Evolutionary conservation across 1,284 basidiomycete genomes (phyloP).

Genomic region (Fomes fomentarius): DNA sequence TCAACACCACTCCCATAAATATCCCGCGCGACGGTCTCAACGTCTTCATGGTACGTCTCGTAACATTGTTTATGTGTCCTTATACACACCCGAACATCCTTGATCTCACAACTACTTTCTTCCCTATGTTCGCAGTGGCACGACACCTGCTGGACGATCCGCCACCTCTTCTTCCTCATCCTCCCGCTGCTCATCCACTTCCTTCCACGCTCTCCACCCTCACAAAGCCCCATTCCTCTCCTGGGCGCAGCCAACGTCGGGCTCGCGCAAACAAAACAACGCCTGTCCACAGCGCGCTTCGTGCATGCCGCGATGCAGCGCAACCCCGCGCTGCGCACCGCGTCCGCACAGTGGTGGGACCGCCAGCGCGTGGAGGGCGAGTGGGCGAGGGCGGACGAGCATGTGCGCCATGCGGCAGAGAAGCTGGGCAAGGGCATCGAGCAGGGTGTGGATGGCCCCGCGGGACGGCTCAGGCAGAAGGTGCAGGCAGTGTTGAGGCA

Average conservation of each 20-base stretch:
- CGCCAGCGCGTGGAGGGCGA: conserved; percentile 54
- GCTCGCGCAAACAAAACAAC: conserved; percentile 27
- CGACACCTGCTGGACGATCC: conserved; percentile 55
- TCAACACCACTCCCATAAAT: conserved; percentile 47
- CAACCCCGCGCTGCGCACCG: conserved; percentile 48
- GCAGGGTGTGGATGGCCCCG: conserved; percentile 24
- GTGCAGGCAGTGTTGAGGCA: conserved; percentile 15
- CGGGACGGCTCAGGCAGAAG: conserved; percentile 20
- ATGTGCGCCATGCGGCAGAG: conserved; percentile 52
- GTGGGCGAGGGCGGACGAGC: conserved; percentile 48
- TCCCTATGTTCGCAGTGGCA: conserved; percentile 54
- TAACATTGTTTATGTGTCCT: no score
- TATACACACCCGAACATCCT: no score
- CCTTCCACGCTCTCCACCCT: conserved; percentile 36
- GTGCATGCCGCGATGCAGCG: conserved; percentile 58
- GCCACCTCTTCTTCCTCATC: conserved; percentile 59
- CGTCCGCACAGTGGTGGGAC: conserved; percentile 57
- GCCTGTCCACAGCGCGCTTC: conserved; percentile 57
- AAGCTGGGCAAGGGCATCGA: conserved; percentile 51
- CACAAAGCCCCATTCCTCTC: conserved; percentile 33
- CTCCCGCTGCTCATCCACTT: conserved; percentile 57
- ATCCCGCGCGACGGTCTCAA: conserved; percentile 43
- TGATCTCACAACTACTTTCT: not conserved
- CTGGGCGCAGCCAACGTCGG: conserved; percentile 43
- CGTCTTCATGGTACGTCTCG: conserved; percentile 58